Percentiles rank a stretch among this genome's conserved stretches.
Evolutionary conservation across 1,139 yeast genomes (phyloP).

Genomic region (Yamadazyma dendronema): DNA sequence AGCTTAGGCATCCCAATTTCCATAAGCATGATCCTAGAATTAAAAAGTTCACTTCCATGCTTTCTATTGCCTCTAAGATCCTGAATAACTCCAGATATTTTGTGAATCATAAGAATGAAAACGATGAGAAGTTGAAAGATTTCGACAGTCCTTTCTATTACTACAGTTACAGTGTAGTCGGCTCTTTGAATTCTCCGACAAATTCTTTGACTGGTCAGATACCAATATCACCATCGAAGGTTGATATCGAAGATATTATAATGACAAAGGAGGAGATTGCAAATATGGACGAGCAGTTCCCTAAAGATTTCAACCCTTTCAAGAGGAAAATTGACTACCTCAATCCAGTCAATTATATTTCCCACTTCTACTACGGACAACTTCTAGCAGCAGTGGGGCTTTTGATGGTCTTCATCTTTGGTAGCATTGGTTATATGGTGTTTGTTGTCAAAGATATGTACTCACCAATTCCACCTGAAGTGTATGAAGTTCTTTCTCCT

Average conservation of each 20-base stretch:
- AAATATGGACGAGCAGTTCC: slow-evolving; percentile 12
- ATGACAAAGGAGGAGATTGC: slow-evolving; percentile 13
- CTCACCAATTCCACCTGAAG: slow-evolving; percentile 14
- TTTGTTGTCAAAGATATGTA: slow-evolving; percentile 9
- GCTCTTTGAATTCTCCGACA: slow-evolving; percentile 1
- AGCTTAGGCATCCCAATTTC: slow-evolving; percentile 16
- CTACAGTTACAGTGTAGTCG: slow-evolving; percentile 3
- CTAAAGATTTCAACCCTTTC: slow-evolving; percentile 11
- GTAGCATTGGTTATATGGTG: slow-evolving; percentile 16
- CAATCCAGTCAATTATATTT: slow-evolving; percentile 14
- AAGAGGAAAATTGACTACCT: slow-evolving; percentile 13
- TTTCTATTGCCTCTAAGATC: slow-evolving; percentile 15
- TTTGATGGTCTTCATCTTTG: slow-evolving; percentile 15
- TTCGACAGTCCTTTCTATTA: slow-evolving; percentile 18
- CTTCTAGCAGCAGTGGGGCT: slow-evolving; percentile 12
- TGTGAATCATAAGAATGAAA: slow-evolving; percentile 2
- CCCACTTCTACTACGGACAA: slow-evolving; percentile 12
- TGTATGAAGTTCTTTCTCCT: slow-evolving; percentile 16
- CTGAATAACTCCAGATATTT: slow-evolving; percentile 16
- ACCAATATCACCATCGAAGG: not conserved
- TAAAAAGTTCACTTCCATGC: slow-evolving; percentile 5
- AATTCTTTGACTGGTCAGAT: slow-evolving; percentile 2
- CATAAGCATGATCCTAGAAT: slow-evolving; percentile 13
- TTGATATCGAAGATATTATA: slow-evolving; percentile 8
- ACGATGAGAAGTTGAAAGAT: slow-evolving; percentile 8